Base-by-base conservation (phyloP, 2,329 filamentous ascomycete species). In the Dendrostoma leiphaemia region DNA sequence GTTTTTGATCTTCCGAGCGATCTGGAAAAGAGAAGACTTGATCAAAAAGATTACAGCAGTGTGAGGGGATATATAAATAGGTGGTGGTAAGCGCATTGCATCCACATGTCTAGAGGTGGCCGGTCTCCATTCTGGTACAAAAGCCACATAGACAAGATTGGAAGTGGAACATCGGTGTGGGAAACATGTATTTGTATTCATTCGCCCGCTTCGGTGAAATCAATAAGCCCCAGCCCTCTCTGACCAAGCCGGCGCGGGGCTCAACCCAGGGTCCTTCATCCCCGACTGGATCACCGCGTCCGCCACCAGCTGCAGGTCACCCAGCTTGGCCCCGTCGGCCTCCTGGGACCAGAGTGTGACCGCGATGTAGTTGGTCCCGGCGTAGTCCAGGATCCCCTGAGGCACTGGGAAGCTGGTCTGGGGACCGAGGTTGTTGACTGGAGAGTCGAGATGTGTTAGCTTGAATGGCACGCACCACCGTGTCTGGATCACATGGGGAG, bases 331-430 rank as follows among this genome's bases (percentile, higher is more conserved):
- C 6, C 82, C 84, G 3, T 67, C 69, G 1, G 69, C 68, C 37
- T 85, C 81, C 51, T 86, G 72, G 0, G 84, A 81, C 89, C 88
- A 92, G 15, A 93, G 65, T 23, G 79, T 83, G 4, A 93, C 62
- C 0, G 80, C 86, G 6, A 92, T 63, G 68, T 81, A 88, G 61
- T 93, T 93, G 29, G 75, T 78, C 0, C 88, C 88, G 4, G 76
- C 74, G 66, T 91, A 88, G 64, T 92, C 80, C 48, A 90, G 71
- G 21, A 92, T 76, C 21, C 88, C 87, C 70, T 90, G 81, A 0
- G 89, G 88, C 0, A 92, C 88, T 1, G 87, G 87, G 65, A 85
- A 92, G 2, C 68, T 74, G 0, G 78, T 83, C 71, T 93, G 88
- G 1, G 89, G 89, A 0, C 89, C 89, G n/a, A 91, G 76, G 59